Conservation (phyloP, 1,284 basidiomycete species). For the Pseudozyma sp. region DNA sequence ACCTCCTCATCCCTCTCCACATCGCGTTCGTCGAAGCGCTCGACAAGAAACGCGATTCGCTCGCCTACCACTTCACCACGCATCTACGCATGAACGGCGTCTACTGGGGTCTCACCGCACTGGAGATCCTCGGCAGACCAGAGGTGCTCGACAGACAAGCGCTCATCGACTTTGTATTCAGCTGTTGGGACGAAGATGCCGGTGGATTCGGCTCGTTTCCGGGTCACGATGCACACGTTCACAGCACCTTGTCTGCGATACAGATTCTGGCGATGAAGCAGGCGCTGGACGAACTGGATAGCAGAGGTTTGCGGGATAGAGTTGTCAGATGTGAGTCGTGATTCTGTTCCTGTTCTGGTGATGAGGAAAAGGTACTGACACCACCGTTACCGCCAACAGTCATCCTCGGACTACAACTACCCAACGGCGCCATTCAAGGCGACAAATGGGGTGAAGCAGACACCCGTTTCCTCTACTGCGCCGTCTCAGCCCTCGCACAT, state of each 20-base stretch:
- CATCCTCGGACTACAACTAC: constrained; percentile 79
- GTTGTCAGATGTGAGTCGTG: constrained; percentile 78
- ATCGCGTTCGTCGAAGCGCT: constrained; percentile 47
- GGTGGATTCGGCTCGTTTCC: constrained; percentile 91
- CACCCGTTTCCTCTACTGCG: constrained; percentile 90
- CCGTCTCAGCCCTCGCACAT: constrained; percentile 83
- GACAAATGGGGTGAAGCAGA: constrained; percentile 91
- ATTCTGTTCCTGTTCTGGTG: no score
- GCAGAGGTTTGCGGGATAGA: constrained; percentile 69
- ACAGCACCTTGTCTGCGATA: constrained; percentile 87
- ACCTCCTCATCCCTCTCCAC: constrained; percentile 42
- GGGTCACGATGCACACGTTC: constrained; percentile 89
- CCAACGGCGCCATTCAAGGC: constrained; percentile 84
- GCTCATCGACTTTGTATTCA: constrained; percentile 89
- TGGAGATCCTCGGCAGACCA: constrained; percentile 81
- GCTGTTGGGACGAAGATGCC: constrained; percentile 77
- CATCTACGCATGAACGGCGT: constrained; percentile 95
- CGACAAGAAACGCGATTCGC: constrained; percentile 52
- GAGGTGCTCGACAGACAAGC: constrained; percentile 84
- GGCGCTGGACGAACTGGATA: constrained; percentile 76
- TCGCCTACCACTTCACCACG: constrained; percentile 87
- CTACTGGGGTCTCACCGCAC: constrained; percentile 93
- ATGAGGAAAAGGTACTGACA: background rate
- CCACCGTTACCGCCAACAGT: constrained; percentile 18
- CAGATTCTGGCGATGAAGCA: constrained; percentile 90